Base-by-base conservation (phyloP, 371 early-diverging fungal genomes). In the Massospora cicadina region DNA sequence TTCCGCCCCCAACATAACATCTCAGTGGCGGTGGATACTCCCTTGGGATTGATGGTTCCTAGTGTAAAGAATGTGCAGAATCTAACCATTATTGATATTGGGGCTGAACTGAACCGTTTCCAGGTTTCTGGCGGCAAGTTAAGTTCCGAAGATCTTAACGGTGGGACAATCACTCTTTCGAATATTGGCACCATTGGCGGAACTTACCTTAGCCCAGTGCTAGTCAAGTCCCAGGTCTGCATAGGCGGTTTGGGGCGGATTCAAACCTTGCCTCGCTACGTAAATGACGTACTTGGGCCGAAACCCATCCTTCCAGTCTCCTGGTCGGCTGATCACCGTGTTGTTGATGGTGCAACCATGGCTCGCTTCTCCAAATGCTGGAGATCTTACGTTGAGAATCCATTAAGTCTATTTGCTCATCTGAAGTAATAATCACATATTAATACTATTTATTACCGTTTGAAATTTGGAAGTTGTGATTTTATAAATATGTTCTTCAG, bases 111-210 rank as follows among this genome's bases (percentile, higher is more conserved):
- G 59, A 79, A 84, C 43, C 81, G 86, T 55, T 76, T 98, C 57
- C 80, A 83, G 33, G 81, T 82, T 64, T 10, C 43, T 17, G 74
- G 81, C 28, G 93, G 88, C 58, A 78, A 80, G 67, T 76, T 70
- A 55, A 83, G 82, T 60, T 72, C 82, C 0, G 77, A 81, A 0
- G 93, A 93, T 67, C 69, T 95, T 64, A 76, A 77, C 66, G 88
- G 84, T 60, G 93, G 90, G 21, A 95, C 95, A 0, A 83, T 95
- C 63, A 91, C 97, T 0, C 71, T 98, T 24, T 91, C 91, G 60
- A 98, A 96, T 72, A 88, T 98, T 65, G 98, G 98, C 32, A 88
- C 81, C 63, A 86, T 97, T 64, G 96, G 96, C 29, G 98, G 98
- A 23, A 90, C 88, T 1, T 82, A 82, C 67, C 82, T 94, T 67